phyloP scores from a whole-genome alignment of 495 filamentous ascomycete species.

The Pseudotulostoma volvatum region DNA sequence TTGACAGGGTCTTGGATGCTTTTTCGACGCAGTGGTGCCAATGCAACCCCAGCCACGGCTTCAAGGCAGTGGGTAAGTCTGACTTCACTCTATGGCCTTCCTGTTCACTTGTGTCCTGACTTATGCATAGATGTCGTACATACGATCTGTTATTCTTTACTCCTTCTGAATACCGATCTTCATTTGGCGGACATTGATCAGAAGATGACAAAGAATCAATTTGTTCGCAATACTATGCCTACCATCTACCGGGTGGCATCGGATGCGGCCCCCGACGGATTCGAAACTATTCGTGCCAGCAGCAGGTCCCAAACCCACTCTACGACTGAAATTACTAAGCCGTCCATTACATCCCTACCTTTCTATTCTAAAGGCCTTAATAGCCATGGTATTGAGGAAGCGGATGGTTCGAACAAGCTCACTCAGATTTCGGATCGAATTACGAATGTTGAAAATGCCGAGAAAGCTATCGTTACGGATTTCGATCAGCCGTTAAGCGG shows the following conservation, averaged over 20 bases:
- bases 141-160: conserved; percentile 89
- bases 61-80: conserved; percentile 65
- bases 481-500: conserved; percentile 2
- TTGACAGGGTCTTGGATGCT: conserved; percentile 81
- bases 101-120: background rate
- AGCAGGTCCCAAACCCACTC: conserved; percentile 16
- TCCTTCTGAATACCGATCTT: conserved; percentile 90
- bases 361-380: conserved; percentile 10
- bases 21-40: conserved; percentile 83
- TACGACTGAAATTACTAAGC: conserved; percentile 2
- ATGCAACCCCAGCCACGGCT: conserved; percentile 88
- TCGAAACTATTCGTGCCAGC: conserved; percentile 37
- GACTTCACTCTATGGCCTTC: background rate
- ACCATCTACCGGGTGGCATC: conserved; percentile 63
- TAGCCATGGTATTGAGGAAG: conserved; percentile 7
- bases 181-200: conserved; percentile 87
- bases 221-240: conserved; percentile 90
- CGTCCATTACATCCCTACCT: conserved; percentile 7
- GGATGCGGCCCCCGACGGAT: conserved; percentile 51
- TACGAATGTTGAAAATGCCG: conserved; percentile 16
- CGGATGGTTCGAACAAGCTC: conserved; percentile 13
- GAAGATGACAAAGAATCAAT: conserved; percentile 89
- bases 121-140: conserved; percentile 66
- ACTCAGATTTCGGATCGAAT: conserved; percentile 17
- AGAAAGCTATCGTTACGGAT: conserved; percentile 6